Evolutionary conservation across 192 early-diverging fungal species (phyloP), one percentile per base, ranked within the genome.

Genomic region (Coemansia sp.): DNA sequence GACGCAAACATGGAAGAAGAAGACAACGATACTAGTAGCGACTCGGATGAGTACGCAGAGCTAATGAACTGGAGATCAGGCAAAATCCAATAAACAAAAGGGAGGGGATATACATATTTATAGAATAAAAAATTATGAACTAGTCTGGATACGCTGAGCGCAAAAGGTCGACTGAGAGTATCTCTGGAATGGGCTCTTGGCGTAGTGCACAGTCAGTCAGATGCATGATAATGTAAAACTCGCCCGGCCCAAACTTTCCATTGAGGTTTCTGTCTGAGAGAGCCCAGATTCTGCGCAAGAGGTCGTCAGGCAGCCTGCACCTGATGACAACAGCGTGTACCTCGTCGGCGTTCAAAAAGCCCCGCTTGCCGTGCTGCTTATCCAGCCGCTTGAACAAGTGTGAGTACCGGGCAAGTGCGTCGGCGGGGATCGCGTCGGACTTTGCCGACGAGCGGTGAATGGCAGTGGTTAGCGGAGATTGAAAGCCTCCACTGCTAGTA

Each of bases 181-280:
- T 41, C 17, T 75, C 70, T 4, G 78, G 78, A 24, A 76, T 76
- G 1, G 73, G 78, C 10, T 76, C 73, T 32, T 62, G 48, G 20
- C 64, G 62, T 36, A 76, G 44, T 4, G 74, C 74, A 15, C 60
- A 69, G 56, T 81, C 78, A 11, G 67, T 51, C 63, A 81, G 48
- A 22, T 81, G 64, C 78, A 81, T 81, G 32, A 68, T 60, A 13
- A 81, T 65, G 64, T 76, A 70, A 58, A 81, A 81, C 22, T 72
- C 78, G n/a, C 74, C 67, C 1, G 74, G 78, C 1, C 74, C 78
- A 45, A 75, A 81, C 36, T 39, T n/a, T 9, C 78, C 78, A 39
- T 80, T 62, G 24, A 69, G 42, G 36, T 76, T 72, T 17, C 78
- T 40, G 68, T 81, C 78, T 7, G 78, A 59, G 22, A 81, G 61